Base-by-base conservation (phyloP, 1,139 yeast species). In the Wickerhamomyces sp. region DNA sequence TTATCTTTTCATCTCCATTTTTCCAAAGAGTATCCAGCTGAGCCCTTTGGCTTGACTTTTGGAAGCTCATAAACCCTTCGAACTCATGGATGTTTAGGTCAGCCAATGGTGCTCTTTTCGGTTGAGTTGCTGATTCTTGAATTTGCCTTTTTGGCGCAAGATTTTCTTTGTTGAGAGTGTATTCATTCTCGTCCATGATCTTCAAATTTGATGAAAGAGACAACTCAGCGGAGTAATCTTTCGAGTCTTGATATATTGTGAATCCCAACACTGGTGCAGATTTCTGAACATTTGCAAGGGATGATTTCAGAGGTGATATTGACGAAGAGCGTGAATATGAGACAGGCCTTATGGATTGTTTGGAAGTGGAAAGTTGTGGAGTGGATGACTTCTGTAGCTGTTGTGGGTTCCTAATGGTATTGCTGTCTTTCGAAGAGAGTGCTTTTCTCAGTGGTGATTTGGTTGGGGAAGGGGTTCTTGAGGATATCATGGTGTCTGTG, bases 361-460 rank as follows among this genome's bases (percentile, higher is more conserved):
- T 50, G 23, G 39, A 31, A 10, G 51, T 54, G 7, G 52, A 47
- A 11, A 47, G 44, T 23, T 40, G 48, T 2, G 51, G 51, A 1
- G 51, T 48, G 27, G 49, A 42, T 30, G 48, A 33, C 33, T 45
- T 43, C 31, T 39, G 39, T 9, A 45, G 37, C 13, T 47, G 46
- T 34, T 47, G 27, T 4, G 48, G 41, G 5, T 45, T 46, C 37
- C 52, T 53, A 32, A 52, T 42, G 34, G 51, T 42, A 47, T 56
- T 57, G 46, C 52, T 36, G 39, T 57, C 61, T 43, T 55, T 57
- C 6, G 57, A 52, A 6, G 57, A 49, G 14, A 56, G 51, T 0
- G 58, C 56, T 18, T 41, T 43, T 48, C 61, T 54, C 39, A 39
- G 50, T 27, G 57, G 56, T 14, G 53, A 47, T 34, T 49, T 53